phyloP scores from a whole-genome alignment of 805 yeast species.

The Yamadazyma laniorum region DNA sequence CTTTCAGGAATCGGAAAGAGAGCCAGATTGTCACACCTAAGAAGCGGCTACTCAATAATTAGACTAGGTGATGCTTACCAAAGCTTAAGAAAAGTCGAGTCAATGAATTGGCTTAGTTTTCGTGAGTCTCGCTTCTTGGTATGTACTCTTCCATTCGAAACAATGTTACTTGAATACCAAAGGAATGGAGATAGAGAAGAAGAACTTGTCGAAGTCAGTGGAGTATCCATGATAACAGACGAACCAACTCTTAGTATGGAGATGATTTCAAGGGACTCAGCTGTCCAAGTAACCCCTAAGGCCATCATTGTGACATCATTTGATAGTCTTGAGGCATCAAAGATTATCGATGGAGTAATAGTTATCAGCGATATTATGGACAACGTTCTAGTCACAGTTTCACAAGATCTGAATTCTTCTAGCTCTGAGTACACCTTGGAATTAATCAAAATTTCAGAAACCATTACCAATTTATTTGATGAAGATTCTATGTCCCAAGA shows the following conservation, averaged over 20 bases:
- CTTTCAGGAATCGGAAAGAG: conserved; percentile 36
- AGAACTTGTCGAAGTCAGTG: conserved; percentile 27
- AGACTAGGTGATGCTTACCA: conserved; percentile 27
- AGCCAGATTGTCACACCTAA: conserved; percentile 30
- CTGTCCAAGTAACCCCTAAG: conserved; percentile 28
- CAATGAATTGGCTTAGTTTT: conserved; percentile 17
- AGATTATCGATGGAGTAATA: conserved; percentile 1
- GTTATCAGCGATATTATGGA: conserved; percentile 3
- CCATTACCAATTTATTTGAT: neutral
- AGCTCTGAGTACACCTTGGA: neutral
- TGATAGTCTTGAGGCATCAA: conserved; percentile 1
- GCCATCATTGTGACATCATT: conserved; percentile 10
- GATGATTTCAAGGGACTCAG: conserved; percentile 12
- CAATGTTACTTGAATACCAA: conserved; percentile 33
- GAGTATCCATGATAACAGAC: conserved; percentile 14
- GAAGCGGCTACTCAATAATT: conserved; percentile 30
- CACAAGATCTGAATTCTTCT: neutral
- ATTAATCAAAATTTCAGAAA: neutral
- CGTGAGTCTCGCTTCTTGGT: conserved; percentile 24
- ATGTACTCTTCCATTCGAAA: conserved; percentile 39
- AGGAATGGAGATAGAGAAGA: conserved; percentile 13
- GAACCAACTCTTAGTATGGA: conserved; percentile 18
- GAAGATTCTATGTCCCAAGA: neutral
- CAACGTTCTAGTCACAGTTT: neutral
- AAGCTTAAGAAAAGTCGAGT: conserved; percentile 29